Evolutionary conservation across 179 eudicot species (phyloP).

Genomic region (Beta macrorhiza): DNA sequence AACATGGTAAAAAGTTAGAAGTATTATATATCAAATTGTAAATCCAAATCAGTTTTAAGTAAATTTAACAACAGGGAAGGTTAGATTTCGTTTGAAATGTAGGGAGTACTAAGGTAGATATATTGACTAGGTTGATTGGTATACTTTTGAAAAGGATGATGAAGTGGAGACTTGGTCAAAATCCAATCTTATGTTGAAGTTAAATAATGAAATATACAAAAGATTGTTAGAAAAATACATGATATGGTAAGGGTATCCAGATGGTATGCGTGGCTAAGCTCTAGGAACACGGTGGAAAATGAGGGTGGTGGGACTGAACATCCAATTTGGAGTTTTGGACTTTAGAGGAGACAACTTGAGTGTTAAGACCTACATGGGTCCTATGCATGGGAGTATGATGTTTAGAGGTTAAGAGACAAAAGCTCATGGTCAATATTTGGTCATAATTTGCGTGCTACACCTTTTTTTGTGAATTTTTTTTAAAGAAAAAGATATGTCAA

Average conservation of each 20-base stretch:
- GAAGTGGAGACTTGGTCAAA: background rate
- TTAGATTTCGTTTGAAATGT: background rate
- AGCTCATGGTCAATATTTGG: conserved; percentile 33
- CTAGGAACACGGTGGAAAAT: conserved; percentile 17
- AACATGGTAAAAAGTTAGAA: too few relatives aligned
- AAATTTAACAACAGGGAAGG: background rate
- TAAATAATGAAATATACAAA: background rate
- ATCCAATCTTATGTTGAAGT: background rate
- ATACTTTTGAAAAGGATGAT: background rate
- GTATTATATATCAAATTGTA: too few relatives aligned
- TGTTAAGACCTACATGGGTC: conserved; percentile 31
- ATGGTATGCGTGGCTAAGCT: conserved; percentile 25
- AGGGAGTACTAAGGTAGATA: background rate
- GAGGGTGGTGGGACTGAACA: conserved; percentile 20
- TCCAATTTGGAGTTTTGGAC: conserved; percentile 25
- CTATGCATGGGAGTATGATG: conserved; percentile 33
- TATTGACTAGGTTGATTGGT: background rate
- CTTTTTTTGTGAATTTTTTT: conserved; percentile 1
- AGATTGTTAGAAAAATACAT: conserved; percentile 5
- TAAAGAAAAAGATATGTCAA: background rate
- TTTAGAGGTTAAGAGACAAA: conserved; percentile 23
- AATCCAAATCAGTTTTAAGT: too few relatives aligned
- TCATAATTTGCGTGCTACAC: conserved; percentile 20
- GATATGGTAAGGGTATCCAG: background rate
- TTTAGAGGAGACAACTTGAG: conserved; percentile 33